Evolutionary conservation across 257 asterid genomes (phyloP), one percentile per base, ranked within the genome.

Genomic region (Coffea canephora): DNA sequence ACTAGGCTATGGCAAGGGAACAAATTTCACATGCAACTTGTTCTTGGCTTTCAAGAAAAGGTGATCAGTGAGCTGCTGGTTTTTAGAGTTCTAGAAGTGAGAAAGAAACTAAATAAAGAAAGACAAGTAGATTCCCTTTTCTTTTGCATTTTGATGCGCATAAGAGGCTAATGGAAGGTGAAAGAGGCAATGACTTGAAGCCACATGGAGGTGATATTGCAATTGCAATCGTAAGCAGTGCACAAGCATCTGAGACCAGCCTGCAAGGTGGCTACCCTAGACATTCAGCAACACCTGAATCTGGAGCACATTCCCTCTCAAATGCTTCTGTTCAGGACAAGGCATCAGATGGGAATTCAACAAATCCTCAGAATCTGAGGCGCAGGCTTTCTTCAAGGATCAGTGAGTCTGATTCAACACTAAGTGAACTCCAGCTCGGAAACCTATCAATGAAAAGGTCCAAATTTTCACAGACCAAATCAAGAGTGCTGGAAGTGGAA

Each of bases 401-500:
- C 67, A 41, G 5, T 6, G 74, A 36, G 67, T 69, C 69, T 34
- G 68, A 74, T 36, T 65, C 83, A 64, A 39, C 74, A 23, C 45
- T 68, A 9, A 23, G 50, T 39, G 81, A 69, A 55, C 59, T 39
- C 25, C 78, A 48, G 11, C 8, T 73, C 16, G 34, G n/a, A 19
- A 65, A 13, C 39, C 16, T 46, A 21, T 64, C 78, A 34, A 62
- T 10, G 54, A 55, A 16, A 34, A 73, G n/a, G 27, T 11, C 57
- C 43, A 66, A 23, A 68, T 79, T 19, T 49, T 39, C 77, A 19
- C 82, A 49, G 36, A 49, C 78, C 3, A 79, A 79, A 79, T 79
- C 82, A n/a, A 79, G 82, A 64, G 78, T 79, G 71, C 16, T 79
- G 50, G 69, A 79, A 62, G 74, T 79, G 10, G 82, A 79, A 75